phyloP scores from a whole-genome alignment of 768 basidiomycete genomes.

The Leccinum fibrillosum region DNA sequence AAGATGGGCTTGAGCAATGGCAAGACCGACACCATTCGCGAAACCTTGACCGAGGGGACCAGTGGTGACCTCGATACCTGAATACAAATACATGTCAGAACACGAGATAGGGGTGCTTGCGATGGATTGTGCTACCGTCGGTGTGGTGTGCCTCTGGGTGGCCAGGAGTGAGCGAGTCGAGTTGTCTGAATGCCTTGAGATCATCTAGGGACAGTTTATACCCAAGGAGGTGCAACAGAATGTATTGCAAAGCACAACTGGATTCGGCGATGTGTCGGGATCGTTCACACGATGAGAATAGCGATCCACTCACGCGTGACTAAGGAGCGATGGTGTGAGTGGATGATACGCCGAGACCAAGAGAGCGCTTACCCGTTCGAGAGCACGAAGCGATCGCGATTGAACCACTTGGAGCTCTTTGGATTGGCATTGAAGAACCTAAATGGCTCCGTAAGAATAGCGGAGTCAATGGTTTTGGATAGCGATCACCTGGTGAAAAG shows the following conservation, averaged over 20 bases:
- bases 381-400: conserved; percentile 95
- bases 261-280: conserved; percentile 7
- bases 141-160: conserved; percentile 82
- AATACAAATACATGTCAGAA: conserved; percentile 7
- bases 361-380: conserved; percentile 74
- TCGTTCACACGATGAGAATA: background rate
- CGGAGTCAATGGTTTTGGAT: background rate
- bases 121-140: conserved; percentile 39
- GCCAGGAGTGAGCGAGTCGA: conserved; percentile 88
- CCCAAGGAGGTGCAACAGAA: conserved; percentile 85
- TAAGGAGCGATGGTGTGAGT: conserved; percentile 26
- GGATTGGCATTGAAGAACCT: conserved; percentile 90
- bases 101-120: background rate
- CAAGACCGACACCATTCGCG: conserved; percentile 89
- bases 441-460: background rate
- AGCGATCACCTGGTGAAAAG: conserved; percentile 64
- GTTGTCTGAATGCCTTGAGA: conserved; percentile 88
- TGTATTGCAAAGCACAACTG: conserved; percentile 93
- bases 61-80: conserved; percentile 87
- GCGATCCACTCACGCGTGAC: conserved; percentile 63
- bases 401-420: conserved; percentile 88
- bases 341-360: background rate
- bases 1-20: conserved; percentile 89
- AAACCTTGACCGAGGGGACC: conserved; percentile 96
- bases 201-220: conserved; percentile 93